Evolutionary conservation across 495 filamentous ascomycete genomes (phyloP).

Genomic region (Tetracladium setigerum): DNA sequence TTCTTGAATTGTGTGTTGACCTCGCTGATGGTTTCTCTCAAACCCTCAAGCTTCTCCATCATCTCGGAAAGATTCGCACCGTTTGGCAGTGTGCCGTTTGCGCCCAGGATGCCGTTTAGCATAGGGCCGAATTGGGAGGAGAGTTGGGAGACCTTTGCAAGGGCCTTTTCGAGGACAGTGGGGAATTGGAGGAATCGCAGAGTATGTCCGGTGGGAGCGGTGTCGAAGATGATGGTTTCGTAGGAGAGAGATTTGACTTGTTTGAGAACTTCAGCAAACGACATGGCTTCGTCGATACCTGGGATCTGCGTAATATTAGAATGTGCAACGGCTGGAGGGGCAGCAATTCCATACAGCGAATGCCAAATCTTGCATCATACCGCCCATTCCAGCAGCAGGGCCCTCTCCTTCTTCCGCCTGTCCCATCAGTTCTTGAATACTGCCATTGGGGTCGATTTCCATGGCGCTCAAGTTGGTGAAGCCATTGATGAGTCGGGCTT

Average conservation of each 20-base stretch:
- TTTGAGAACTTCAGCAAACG: constrained; percentile 96
- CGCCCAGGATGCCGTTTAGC: constrained; percentile 84
- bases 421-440: constrained; percentile 87
- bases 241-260: constrained; percentile 99
- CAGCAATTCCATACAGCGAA: constrained; percentile 41
- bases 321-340: background rate
- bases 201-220: constrained; percentile 96
- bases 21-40: constrained; percentile 87
- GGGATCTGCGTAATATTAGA: constrained; percentile 58
- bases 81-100: constrained; percentile 73
- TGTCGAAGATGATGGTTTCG: constrained; percentile 98
- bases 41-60: constrained; percentile 85
- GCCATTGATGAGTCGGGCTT: constrained; percentile 84
- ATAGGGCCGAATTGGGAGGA: constrained; percentile 93
- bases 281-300: constrained; percentile 99
- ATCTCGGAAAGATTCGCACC: constrained; percentile 87
- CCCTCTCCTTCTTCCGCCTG: constrained; percentile 67
- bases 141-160: constrained; percentile 91
- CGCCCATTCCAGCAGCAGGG: constrained; percentile 48
- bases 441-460: constrained; percentile 99
- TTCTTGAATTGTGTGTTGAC: constrained; percentile 99
- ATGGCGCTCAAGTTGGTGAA: constrained; percentile 94
- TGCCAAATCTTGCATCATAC: constrained; percentile 60
- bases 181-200: constrained; percentile 99
- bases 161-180: constrained; percentile 94